Conservation (phyloP, 345 rosid genomes). For the Barbarea vulgaris region DNA sequence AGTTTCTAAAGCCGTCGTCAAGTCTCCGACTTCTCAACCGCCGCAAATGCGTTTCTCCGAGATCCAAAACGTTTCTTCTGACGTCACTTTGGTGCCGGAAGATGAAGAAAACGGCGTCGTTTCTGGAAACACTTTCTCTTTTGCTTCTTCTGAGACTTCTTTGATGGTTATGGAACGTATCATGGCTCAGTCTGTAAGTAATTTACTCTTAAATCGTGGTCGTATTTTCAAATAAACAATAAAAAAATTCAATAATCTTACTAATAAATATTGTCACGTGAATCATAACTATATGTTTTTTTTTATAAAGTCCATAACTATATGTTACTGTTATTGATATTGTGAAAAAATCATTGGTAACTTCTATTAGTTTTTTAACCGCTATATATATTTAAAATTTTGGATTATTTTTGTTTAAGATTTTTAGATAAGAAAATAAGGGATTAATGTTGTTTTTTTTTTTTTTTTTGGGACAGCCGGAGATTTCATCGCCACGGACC, state of each 20-base stretch:
- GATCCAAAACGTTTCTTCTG: conserved; percentile 30
- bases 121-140: conserved; percentile 86
- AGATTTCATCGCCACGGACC: conserved; percentile 70
- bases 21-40: conserved; percentile 40
- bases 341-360: neutral
- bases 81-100: conserved; percentile 50
- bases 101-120: conserved; percentile 60
- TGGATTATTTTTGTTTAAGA: neutral
- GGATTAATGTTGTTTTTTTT: neutral
- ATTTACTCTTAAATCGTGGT: neutral
- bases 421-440: no score
- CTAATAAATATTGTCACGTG: conserved; percentile 10
- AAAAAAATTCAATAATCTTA: neutral
- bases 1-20: conserved; percentile 69
- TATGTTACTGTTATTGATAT: neutral
- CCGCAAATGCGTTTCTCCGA: conserved; percentile 54
- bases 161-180: conserved; percentile 98
- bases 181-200: conserved; percentile 97
- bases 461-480: conserved; percentile 16
- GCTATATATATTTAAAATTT: neutral
- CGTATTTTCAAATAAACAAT: neutral
- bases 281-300: neutral
- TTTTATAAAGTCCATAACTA: neutral
- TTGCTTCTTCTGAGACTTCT: conserved; percentile 95
- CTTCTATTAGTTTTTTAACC: neutral